Percentiles rank a stretch among this genome's conserved stretches.
phyloP scores from a whole-genome alignment of 768 basidiomycete species.

The Naematelia encephala region DNA sequence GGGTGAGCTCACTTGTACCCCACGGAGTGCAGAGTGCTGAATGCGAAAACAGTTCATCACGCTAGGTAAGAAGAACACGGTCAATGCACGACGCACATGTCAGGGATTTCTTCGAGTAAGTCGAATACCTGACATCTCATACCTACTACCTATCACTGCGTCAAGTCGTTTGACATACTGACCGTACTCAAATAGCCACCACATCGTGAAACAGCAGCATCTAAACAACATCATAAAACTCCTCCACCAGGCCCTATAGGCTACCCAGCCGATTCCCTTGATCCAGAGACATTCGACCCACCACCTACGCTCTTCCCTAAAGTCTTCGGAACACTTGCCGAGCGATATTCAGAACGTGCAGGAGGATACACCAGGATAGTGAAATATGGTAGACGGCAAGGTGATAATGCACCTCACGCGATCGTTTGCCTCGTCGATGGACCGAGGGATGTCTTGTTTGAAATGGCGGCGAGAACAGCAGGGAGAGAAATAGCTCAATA shows the following conservation, averaged over 20 bases:
- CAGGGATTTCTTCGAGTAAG: constrained; percentile 68
- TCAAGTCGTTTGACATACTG: background rate
- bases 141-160: background rate
- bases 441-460: constrained; percentile 79
- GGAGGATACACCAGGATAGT: constrained; percentile 96
- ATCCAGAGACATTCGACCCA: constrained; percentile 57
- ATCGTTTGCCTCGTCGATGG: constrained; percentile 94
- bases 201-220: background rate
- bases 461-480: constrained; percentile 80
- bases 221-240: constrained; percentile 2
- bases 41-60: constrained; percentile 64
- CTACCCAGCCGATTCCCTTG: constrained; percentile 22
- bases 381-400: constrained; percentile 80
- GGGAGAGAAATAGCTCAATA: constrained; percentile 63
- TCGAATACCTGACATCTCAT: background rate
- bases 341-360: constrained; percentile 73
- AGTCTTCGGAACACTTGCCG: constrained; percentile 72
- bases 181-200: constrained; percentile 10
- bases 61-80: constrained; percentile 78
- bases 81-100: constrained; percentile 67
- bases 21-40: constrained; percentile 41
- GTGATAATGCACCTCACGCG: constrained; percentile 90
- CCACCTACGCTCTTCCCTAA: constrained; percentile 60
- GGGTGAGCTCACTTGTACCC: constrained; percentile 57
- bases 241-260: constrained; percentile 15